Percentiles rank a stretch among this genome's conserved stretches.
Conservation (phyloP, 2,329 filamentous ascomycete species). For the Monosporascus sp. region DNA sequence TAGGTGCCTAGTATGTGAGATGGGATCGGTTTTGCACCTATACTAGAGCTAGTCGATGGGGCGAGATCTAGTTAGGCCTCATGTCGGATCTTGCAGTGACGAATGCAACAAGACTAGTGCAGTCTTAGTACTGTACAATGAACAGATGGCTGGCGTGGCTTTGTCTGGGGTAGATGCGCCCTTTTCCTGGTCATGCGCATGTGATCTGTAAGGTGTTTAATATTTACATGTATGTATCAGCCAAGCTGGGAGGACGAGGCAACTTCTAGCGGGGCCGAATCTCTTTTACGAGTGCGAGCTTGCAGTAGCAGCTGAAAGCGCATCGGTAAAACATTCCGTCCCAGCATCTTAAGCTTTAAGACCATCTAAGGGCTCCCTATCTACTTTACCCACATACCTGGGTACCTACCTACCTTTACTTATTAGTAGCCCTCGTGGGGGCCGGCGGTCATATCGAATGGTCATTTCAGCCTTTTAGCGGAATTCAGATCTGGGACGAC, state of each 20-base stretch:
- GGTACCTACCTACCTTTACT: too few species aligned
- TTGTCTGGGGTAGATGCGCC: not conserved
- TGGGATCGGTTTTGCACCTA: too few species aligned
- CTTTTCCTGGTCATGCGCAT: not conserved
- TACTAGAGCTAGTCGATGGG: not conserved
- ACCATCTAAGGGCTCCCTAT: too few species aligned
- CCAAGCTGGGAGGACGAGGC: not conserved
- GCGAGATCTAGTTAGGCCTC: not conserved
- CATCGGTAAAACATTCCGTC: not conserved
- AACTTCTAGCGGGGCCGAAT: not conserved
- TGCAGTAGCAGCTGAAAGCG: not conserved
- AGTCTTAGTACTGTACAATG: not conserved
- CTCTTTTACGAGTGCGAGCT: not conserved
- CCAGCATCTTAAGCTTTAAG: too few species aligned
- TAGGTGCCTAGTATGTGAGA: too few species aligned
- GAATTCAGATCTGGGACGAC: too few species aligned
- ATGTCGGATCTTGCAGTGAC: not conserved
- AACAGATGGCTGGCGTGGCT: not conserved
- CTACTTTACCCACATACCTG: not conserved
- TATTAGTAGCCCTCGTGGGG: too few species aligned
- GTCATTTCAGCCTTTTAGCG: too few species aligned
- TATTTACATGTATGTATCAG: not conserved
- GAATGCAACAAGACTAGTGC: not conserved
- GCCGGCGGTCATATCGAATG: not conserved
- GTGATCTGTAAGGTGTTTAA: not conserved